phyloP scores from a whole-genome alignment of 352 stramenopile species.

The Peronosclerospora sorghi region DNA sequence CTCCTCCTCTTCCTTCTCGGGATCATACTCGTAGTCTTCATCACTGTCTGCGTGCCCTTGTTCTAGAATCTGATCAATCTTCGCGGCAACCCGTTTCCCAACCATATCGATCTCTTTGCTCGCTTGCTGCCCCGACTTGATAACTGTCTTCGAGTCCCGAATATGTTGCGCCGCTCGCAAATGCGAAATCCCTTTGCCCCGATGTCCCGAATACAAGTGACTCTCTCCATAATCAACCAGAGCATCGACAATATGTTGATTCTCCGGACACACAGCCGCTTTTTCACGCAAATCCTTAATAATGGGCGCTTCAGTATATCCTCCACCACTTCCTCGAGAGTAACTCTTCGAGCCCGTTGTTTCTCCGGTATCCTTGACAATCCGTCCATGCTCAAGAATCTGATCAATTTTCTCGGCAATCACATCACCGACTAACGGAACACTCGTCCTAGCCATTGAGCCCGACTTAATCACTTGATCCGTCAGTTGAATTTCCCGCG shows the following conservation, averaged over 20 bases:
- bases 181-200: slow-evolving; percentile 68
- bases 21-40: slow-evolving; percentile 44
- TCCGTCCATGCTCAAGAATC: slow-evolving; percentile 54
- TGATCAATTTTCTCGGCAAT: slow-evolving; percentile 75
- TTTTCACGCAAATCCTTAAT: slow-evolving; percentile 51
- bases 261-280: slow-evolving; percentile 40
- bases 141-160: slow-evolving; percentile 33
- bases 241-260: slow-evolving; percentile 56
- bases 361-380: slow-evolving; percentile 31
- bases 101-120: slow-evolving; percentile 50
- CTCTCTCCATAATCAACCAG: slow-evolving; percentile 63
- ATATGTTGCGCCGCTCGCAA: slow-evolving; percentile 54
- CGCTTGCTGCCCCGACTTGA: slow-evolving; percentile 43
- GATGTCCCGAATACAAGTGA: slow-evolving; percentile 47
- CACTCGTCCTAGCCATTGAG: slow-evolving; percentile 24
- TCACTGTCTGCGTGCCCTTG: slow-evolving; percentile 62
- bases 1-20: slow-evolving; percentile 17
- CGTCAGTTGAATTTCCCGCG: slow-evolving; percentile 46
- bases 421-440: slow-evolving; percentile 53
- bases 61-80: slow-evolving; percentile 68
- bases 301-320: slow-evolving; percentile 47
- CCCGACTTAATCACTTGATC: slow-evolving; percentile 41
- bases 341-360: slow-evolving; percentile 9
- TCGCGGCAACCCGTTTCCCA: slow-evolving; percentile 36
- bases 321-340: slow-evolving; percentile 24